A percentile compares a stretch with the other conserved stretches of the same genome.
These are phyloP conservation scores for Trypanosoma melophagium DNA, from an alignment of 208 protist species.

Conservation along the genomic window DNA sequence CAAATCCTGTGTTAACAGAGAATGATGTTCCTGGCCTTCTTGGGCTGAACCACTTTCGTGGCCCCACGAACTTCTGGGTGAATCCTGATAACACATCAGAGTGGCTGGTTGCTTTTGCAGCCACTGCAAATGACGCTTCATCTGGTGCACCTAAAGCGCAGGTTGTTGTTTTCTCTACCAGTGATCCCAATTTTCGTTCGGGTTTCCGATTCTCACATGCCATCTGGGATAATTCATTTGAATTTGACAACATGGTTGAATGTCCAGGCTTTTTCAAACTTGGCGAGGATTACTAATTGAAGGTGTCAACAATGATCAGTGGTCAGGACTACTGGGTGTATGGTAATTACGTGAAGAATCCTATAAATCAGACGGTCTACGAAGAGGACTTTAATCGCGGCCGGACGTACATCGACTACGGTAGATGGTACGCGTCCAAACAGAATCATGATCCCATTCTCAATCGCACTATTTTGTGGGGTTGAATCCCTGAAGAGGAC, in stretches of 20 bases:
- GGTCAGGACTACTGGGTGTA: constrained; percentile 48
- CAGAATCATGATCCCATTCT: constrained; percentile 51
- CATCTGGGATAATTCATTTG: constrained; percentile 40
- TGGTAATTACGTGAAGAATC: constrained; percentile 25
- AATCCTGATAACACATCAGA: constrained; percentile 35
- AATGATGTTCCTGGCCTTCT: constrained; percentile 38
- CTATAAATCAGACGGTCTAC: constrained; percentile 33
- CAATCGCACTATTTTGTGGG: constrained; percentile 46
- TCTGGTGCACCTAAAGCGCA: neutral
- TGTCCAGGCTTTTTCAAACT: constrained; percentile 56
- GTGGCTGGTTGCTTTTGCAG: constrained; percentile 47
- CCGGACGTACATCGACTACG: constrained; percentile 53
- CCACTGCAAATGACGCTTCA: constrained; percentile 32
- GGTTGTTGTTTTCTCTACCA: constrained; percentile 43
- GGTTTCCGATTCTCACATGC: constrained; percentile 50
- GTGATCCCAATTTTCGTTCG: constrained; percentile 42
- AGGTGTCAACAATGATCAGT: constrained; percentile 46
- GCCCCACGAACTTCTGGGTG: constrained; percentile 53
- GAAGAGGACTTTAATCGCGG: constrained; percentile 30
- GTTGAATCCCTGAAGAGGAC: constrained; percentile 47
- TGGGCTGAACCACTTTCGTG: constrained; percentile 44
- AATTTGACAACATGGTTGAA: constrained; percentile 44
- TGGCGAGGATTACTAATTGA: constrained; percentile 40
- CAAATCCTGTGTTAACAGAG: constrained; percentile 43
- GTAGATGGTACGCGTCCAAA: constrained; percentile 47